Evolutionary conservation across 306 rosid genomes (phyloP).

Genomic region (Malus asiatica): DNA sequence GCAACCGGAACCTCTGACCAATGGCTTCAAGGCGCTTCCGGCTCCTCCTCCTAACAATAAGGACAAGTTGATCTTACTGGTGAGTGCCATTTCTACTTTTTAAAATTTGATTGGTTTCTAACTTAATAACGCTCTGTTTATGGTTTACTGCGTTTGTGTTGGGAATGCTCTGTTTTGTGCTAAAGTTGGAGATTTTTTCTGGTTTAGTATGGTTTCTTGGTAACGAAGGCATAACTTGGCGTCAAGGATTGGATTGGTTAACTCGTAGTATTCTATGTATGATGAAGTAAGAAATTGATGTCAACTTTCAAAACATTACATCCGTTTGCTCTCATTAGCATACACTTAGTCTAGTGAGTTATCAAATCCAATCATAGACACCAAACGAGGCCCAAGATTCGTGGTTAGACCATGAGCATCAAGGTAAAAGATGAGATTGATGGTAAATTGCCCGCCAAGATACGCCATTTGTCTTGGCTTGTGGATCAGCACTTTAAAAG

Average conservation of each 20-base stretch:
- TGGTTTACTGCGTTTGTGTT: neutral
- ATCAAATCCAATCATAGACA: neutral
- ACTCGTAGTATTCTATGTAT: neutral
- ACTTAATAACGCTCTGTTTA: neutral
- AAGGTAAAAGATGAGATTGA: neutral
- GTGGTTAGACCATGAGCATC: neutral
- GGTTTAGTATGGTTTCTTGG: neutral
- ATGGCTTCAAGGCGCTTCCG: neutral
- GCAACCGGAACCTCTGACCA: neutral
- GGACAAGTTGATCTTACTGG: conserved; percentile 37
- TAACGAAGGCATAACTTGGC: too few relatives aligned
- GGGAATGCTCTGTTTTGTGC: neutral
- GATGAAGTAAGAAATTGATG: too few relatives aligned
- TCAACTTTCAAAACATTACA: neutral
- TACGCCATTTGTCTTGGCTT: neutral
- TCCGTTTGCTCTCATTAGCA: neutral
- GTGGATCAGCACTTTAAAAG: conserved; percentile 10
- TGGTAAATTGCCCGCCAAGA: neutral
- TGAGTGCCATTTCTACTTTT: neutral
- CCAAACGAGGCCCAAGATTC: neutral
- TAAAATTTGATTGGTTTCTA: neutral
- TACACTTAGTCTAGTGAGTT: neutral
- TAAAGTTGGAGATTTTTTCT: neutral
- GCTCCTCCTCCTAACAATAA: neutral
- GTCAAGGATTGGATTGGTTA: neutral